These are phyloP conservation scores for Theobroma grandiflorum DNA, from an alignment of 441 rosid genomes.

Conservation along the genomic window DNA sequence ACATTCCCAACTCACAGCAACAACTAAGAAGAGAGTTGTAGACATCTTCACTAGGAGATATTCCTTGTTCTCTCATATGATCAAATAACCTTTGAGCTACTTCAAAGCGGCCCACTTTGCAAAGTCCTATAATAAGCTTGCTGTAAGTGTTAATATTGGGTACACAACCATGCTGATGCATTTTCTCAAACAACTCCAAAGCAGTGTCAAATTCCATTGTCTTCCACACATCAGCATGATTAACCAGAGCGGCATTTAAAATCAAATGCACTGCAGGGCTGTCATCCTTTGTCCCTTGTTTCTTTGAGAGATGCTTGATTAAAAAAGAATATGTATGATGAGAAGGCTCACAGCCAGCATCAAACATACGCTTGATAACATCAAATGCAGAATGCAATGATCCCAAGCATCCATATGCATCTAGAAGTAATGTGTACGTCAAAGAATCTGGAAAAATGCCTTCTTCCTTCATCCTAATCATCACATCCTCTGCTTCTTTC, in stretches of 20 bases:
- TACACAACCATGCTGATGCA: constrained; percentile 60
- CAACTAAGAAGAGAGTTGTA: constrained; percentile 66
- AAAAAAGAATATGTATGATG: constrained; percentile 62
- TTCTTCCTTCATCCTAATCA: constrained; percentile 63
- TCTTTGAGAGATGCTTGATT: constrained; percentile 59
- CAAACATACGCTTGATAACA: constrained; percentile 76
- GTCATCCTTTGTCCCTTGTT: constrained; percentile 45
- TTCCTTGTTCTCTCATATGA: constrained; percentile 60
- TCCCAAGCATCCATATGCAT: constrained; percentile 66
- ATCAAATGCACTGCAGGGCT: constrained; percentile 35
- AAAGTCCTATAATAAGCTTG: constrained; percentile 67
- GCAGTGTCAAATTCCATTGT: constrained; percentile 58
- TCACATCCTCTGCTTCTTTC: constrained; percentile 66
- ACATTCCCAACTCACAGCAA: constrained; percentile 56
- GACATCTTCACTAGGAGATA: constrained; percentile 57
- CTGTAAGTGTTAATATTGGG: constrained; percentile 61
- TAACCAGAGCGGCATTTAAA: constrained; percentile 36
- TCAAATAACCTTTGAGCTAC: constrained; percentile 58
- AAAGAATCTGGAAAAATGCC: constrained; percentile 68
- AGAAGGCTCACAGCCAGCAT: constrained; percentile 77
- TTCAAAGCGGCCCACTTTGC: constrained; percentile 52
- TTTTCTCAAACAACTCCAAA: constrained; percentile 60
- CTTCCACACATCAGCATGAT: constrained; percentile 59
- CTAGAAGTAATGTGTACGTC: constrained; percentile 63
- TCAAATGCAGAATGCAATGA: constrained; percentile 62